Conservation (phyloP, 129 eudicot genomes). For the Arctium minus region DNA sequence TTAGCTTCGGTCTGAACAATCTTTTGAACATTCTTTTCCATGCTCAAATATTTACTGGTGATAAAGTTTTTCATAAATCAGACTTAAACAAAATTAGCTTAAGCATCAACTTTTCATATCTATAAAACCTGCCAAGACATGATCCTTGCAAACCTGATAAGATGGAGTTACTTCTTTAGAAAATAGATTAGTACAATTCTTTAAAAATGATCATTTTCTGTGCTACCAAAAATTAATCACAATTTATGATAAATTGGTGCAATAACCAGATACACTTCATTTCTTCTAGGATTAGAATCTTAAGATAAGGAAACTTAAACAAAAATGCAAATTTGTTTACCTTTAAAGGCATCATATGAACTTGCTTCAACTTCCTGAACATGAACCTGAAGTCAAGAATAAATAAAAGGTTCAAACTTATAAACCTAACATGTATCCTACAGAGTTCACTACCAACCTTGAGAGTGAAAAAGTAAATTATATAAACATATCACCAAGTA, state of each 20-base stretch:
- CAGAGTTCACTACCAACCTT: constrained; percentile 3
- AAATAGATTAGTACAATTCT: neutral
- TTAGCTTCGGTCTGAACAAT: neutral
- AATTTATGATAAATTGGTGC: neutral
- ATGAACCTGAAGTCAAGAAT: constrained; percentile 62
- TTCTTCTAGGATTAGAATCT: neutral
- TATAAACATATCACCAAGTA: neutral
- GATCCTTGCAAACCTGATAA: too few species aligned
- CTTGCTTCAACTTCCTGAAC: constrained; percentile 75
- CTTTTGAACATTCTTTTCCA: neutral
- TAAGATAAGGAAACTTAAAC: neutral
- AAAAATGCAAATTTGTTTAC: constrained; percentile 26
- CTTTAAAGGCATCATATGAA: constrained; percentile 49
- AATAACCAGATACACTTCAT: neutral
- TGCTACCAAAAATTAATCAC: neutral
- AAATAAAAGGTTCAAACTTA: constrained; percentile 7
- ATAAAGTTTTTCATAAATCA: neutral
- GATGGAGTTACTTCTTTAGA: neutral
- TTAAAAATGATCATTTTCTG: neutral
- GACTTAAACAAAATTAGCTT: neutral
- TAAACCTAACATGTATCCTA: constrained; percentile 1
- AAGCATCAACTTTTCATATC: neutral
- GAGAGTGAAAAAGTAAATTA: neutral
- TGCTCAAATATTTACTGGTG: neutral
- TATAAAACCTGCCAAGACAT: too few species aligned